A percentile compares a stretch with the other conserved stretches of the same genome.
These are phyloP conservation scores for Alternaria hordeiaustralica DNA, from an alignment of 2,329 filamentous ascomycete genomes.

Conservation along the genomic window DNA sequence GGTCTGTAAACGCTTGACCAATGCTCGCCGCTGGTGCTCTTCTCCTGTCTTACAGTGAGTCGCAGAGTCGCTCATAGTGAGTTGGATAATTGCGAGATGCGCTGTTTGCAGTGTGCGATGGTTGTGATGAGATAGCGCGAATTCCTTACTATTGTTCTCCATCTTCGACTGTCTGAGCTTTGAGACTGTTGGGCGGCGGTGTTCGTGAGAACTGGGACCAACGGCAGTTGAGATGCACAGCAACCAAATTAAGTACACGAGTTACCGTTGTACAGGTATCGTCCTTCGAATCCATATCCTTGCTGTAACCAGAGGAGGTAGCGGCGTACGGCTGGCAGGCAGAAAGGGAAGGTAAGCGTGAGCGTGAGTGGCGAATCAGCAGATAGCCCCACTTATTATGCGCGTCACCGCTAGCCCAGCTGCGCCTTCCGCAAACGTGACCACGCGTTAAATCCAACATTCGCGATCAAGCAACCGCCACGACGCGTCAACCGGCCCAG, in stretches of 20 bases:
- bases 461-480: constrained; percentile 10
- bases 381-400: constrained; percentile 12
- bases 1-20: constrained; percentile 12
- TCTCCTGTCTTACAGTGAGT: constrained; percentile 22
- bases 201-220: neutral
- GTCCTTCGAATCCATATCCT: neutral
- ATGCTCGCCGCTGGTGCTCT: neutral
- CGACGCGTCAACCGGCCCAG: constrained; percentile 22
- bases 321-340: neutral
- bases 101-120: constrained; percentile 19
- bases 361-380: neutral
- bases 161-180: constrained; percentile 16
- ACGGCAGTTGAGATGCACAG: neutral
- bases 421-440: constrained; percentile 16
- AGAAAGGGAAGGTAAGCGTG: neutral
- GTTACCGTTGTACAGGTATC: neutral
- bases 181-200: constrained; percentile 19
- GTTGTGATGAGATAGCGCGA: constrained; percentile 17
- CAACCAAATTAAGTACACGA: neutral
- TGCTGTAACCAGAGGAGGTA: neutral
- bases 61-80: neutral
- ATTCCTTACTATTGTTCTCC: constrained; percentile 47
- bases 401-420: constrained; percentile 17
- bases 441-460: constrained; percentile 16
- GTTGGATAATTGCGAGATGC: constrained; percentile 1